Evolutionary conservation across 1,284 basidiomycete species (phyloP), one percentile per base, ranked within the genome.

Genomic region (Ustilago cynodontis): DNA sequence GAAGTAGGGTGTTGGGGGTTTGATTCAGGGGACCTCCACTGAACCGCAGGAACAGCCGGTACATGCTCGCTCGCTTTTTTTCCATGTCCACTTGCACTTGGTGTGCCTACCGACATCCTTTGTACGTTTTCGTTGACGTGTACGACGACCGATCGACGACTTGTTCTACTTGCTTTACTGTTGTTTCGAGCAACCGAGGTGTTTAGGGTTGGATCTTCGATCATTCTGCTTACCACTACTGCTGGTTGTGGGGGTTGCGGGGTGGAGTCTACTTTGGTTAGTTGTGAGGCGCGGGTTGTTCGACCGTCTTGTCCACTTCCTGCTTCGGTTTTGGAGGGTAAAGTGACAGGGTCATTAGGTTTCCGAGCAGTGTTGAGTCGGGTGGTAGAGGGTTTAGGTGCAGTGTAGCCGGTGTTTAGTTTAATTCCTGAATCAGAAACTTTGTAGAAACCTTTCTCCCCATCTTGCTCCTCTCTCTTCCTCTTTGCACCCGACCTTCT

Each of bases 21-120:
- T n/a, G n/a, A 11, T 10, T 52, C 37, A 14, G 28, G 37, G 3
- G 47, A 47, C 28, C 72, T 59, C 72, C 72, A 75, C 37, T 75
- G 72, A 24, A 75, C 49, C 11, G 67, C 72, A 8, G 72, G 72
- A 10, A 75, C 72, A 18, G 72, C 64, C 5, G 72, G 58, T 16
- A 53, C 28, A 26, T 59, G 63, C 33, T 45, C 20, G 10, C 20
- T 43, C 41, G n/a, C 41, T 14, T 43, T 43, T 16, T 28, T 49
- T 6, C 26, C 43, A 3, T 22, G 20, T 16, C 41, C 20, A 49
- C 9, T 14, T n/a, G 54, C 10, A 49, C 22, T 35, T 53, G 66
- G 22, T 22, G 13, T 55, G 1, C 56, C 52, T 3, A 53, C 55
- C n/a, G 72, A 71, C 37, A 39, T 55, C 14, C 68, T 28, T 31